A percentile compares a stretch with the other conserved stretches of the same genome.
Evolutionary conservation across 805 yeast species (phyloP).

Genomic region (Myxozyma neotropica): DNA sequence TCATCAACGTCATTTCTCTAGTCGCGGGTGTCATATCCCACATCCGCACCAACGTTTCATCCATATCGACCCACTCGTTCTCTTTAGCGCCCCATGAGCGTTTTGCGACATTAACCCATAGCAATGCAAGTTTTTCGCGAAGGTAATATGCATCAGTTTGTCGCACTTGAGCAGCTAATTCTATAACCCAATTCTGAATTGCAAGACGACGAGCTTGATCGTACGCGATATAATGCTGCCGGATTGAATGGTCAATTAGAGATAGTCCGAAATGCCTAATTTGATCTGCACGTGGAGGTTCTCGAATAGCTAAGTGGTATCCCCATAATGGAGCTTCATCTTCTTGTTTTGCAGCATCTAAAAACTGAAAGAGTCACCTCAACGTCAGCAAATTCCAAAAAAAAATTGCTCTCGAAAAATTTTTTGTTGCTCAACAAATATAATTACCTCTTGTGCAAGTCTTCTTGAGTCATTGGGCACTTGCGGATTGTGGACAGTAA

Average conservation of each 20-base stretch:
- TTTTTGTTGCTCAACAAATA: too few relatives aligned
- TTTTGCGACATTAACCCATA: constrained; percentile 92
- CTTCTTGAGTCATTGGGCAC: constrained; percentile 50
- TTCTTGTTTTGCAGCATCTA: constrained; percentile 73
- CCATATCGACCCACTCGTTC: constrained; percentile 86
- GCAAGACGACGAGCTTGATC: constrained; percentile 63
- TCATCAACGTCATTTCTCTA: constrained; percentile 74
- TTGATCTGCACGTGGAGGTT: constrained; percentile 54
- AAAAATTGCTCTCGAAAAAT: too few relatives aligned
- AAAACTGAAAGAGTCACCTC: constrained; percentile 48
- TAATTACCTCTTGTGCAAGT: constrained; percentile 51
- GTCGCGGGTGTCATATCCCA: constrained; percentile 70
- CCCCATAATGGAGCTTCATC: constrained; percentile 93
- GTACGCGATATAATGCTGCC: constrained; percentile 55
- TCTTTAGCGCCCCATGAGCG: constrained; percentile 75
- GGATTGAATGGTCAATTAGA: constrained; percentile 71
- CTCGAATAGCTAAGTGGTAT: constrained; percentile 65
- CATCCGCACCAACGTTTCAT: constrained; percentile 65
- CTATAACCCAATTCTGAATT: constrained; percentile 81
- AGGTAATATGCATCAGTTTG: constrained; percentile 83
- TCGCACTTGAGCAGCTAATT: constrained; percentile 63
- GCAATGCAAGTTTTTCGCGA: constrained; percentile 82
- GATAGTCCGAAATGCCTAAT: constrained; percentile 89
- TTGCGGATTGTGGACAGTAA: constrained; percentile 67
- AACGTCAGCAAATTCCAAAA: too few relatives aligned